Conservation (phyloP, 164 flowering plant genomes). For the Tetracentron sinense region DNA sequence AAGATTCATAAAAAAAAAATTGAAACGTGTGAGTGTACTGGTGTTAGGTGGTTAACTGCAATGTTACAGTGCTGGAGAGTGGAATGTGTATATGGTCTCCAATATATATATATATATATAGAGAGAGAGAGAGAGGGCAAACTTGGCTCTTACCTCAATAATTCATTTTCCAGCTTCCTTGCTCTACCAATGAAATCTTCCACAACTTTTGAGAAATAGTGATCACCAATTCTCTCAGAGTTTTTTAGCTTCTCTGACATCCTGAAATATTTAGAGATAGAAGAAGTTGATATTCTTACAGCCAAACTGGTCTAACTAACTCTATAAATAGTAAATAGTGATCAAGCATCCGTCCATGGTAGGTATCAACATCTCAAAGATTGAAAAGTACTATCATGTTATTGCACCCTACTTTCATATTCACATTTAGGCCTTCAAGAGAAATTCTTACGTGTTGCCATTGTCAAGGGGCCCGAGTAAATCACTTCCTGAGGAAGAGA, state of each 20-base stretch:
- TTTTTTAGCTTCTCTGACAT: constrained; percentile 23
- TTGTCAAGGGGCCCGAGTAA: constrained; percentile 6
- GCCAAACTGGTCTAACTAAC: neutral
- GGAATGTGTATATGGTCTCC: neutral
- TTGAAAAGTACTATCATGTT: neutral
- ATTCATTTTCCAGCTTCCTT: constrained; percentile 35
- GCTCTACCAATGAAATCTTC: constrained; percentile 31
- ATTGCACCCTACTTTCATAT: neutral
- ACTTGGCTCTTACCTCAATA: constrained; percentile 32
- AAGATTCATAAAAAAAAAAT: neutral
- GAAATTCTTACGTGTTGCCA: constrained; percentile 30
- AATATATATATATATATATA: no score
- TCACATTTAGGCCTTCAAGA: neutral
- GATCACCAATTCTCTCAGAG: constrained; percentile 22
- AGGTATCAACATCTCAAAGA: neutral
- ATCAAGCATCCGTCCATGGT: neutral
- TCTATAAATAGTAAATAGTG: neutral
- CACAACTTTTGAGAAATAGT: constrained; percentile 28
- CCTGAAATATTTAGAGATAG: constrained; percentile 20
- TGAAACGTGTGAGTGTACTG: neutral
- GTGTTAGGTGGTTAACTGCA: no score
- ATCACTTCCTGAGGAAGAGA: constrained; percentile 22
- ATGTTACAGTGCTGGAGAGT: neutral
- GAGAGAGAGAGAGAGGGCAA: no score
- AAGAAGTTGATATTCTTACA: neutral